Base-by-base conservation (phyloP, 495 filamentous ascomycete genomes). In the Penicillium coffeae region DNA sequence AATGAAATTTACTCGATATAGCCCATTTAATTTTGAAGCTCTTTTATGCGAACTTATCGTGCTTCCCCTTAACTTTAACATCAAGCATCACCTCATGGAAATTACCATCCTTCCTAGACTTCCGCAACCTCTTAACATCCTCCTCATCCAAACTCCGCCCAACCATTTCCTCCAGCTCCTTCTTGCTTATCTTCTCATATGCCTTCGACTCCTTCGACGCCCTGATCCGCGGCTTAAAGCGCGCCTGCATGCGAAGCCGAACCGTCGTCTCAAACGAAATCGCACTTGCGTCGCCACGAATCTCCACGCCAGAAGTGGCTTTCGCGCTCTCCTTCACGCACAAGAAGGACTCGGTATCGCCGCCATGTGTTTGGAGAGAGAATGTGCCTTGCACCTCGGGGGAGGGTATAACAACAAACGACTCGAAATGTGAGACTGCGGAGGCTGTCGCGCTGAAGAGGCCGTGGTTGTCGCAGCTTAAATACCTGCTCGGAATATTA, bases 31-130 rank as follows among this genome's bases (percentile, higher is more conserved):
- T 30, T 30, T n/a, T n/a, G n/a, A n/a, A n/a, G n/a, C n/a, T n/a
- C n/a, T n/a, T n/a, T 64, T 60, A 82, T 52, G 84, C 84, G 74
- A 80, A 98, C 65, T 98, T 98, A 71, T 98, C 93, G 73, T 98
- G 93, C 71, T 95, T 96, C 46, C 83, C 87, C 68, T 93, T 95
- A 9, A 96, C 88, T 66, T 89, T 90, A 21, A 97, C 76, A 76
- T 95, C 85, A 46, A 98, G 67, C 52, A 96, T 64, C 44, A 79
- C 79, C 68, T 98, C 94, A 70, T 97, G 86, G 62, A 90, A 98
- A 65, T 92, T 81, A 1, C 93, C 66, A 62, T 96, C 89, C 64
- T 81, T 74, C 64, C 90, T 77, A 19, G 91, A 90, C 70, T 69
- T 86, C 77, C 90, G 90, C 65, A 98, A 66, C 61, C 62, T 79